phyloP scores from a whole-genome alignment of 257 asterid species.

The Solanum lycopersicoides region DNA sequence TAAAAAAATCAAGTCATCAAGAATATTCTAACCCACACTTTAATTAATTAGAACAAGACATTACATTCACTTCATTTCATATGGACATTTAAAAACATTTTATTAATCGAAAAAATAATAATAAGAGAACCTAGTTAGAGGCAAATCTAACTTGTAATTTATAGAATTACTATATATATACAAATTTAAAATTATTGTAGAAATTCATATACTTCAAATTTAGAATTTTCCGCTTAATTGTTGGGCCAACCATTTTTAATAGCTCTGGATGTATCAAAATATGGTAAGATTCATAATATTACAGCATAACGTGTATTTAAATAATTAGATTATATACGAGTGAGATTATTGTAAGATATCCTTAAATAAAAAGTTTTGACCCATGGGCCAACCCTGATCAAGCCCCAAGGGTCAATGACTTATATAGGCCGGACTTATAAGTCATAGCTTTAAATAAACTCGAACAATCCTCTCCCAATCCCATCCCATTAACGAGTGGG shows the following conservation, averaged over 20 bases:
- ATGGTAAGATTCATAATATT: too few relatives aligned
- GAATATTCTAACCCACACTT: background rate
- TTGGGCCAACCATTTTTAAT: too few relatives aligned
- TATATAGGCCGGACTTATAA: too few relatives aligned
- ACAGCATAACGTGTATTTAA: too few relatives aligned
- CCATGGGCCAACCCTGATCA: rapidly evolving
- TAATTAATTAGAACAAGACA: background rate
- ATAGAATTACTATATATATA: background rate
- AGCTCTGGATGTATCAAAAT: too few relatives aligned
- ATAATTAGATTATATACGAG: too few relatives aligned
- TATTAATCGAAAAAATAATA: background rate
- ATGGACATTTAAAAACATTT: background rate
- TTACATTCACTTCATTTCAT: background rate
- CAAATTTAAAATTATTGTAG: background rate
- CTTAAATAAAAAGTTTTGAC: rapidly evolving
- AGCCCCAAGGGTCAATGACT: too few relatives aligned
- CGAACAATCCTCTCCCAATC: too few relatives aligned
- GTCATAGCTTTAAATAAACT: too few relatives aligned
- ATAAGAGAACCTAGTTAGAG: background rate
- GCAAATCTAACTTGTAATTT: background rate
- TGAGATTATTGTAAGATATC: too few relatives aligned
- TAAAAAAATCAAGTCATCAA: background rate
- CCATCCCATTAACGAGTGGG: too few relatives aligned
- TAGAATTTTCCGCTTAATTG: too few relatives aligned
- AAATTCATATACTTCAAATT: background rate